Evolutionary conservation across 1,284 basidiomycete species (phyloP), one percentile per base, ranked within the genome.

Genomic region (Ustilago trichophora): DNA sequence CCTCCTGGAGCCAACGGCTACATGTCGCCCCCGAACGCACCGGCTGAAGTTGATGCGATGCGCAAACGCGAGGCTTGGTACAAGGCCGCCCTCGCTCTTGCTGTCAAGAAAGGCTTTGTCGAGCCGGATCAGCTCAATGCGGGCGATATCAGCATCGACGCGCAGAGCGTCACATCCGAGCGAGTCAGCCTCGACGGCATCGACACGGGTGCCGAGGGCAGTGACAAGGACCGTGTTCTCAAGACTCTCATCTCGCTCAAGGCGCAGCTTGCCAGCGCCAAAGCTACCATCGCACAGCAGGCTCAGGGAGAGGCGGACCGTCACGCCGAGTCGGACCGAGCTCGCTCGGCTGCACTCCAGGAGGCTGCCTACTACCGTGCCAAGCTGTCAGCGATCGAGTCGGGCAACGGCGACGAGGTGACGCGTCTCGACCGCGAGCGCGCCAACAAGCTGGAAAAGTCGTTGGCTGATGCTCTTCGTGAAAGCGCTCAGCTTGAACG

Each of bases 331-430:
- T 89, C 91, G 2, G 92, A 97, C 68, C 87, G 90, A 32, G 84
- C 89, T 52, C 90, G 90, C 66, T 83, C 86, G 5, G 89, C 88
- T 43, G 95, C 96, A 1, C 83, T 92, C 7, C 92, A 98, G 81
- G 96, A 99, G 82, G 91, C 95, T 2, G 92, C 94, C 1, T 98
- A 91, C 83, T 97, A 93, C 82, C 92, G 95, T 41, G 92, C 94
- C 42, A 98, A 98, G 83, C 84, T 96, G 11, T 86, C 88, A 4
- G 93, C 95, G 0, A 84, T 92, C 56, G 96, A 99, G 80, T 84
- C 87, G 1, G 86, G 87, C 47, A 87, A 88, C 16, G 85, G 87
- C 6, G 82, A 83, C 6, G 92, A 96, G 35, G 84, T 85, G 25
- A 51, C 67, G 13, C 87, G 89, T 25, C 78, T 96, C 9, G 94